Conservation (phyloP, 441 rosid genomes). For the Syzygium malaccense region DNA sequence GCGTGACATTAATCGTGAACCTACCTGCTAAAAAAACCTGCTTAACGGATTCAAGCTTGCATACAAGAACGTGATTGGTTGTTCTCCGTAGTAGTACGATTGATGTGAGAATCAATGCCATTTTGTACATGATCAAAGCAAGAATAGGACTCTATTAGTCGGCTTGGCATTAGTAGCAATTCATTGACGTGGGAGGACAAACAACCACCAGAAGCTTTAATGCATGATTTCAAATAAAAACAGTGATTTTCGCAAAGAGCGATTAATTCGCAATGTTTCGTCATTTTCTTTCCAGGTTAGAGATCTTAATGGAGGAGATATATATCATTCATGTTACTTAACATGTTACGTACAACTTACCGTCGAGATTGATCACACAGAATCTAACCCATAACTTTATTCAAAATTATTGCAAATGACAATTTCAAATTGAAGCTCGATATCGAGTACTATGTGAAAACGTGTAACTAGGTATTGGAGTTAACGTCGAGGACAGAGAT, state of each 20-base stretch:
- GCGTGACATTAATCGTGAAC: neutral
- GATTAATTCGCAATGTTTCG: neutral
- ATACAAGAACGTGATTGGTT: neutral
- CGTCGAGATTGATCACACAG: neutral
- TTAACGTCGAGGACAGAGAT: neutral
- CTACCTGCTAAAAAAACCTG: neutral
- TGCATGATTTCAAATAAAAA: neutral
- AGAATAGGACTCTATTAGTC: neutral
- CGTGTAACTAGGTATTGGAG: neutral
- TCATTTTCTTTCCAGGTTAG: neutral
- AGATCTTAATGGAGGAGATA: neutral
- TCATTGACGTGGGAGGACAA: neutral
- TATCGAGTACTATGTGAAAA: too few species aligned
- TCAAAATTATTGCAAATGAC: too few species aligned
- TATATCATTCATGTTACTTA: neutral
- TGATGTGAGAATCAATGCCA: neutral
- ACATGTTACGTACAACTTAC: neutral
- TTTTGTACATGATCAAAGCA: neutral
- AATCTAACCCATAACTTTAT: too few species aligned
- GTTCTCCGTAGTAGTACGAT: neutral
- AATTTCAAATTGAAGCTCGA: too few species aligned
- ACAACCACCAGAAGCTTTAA: neutral
- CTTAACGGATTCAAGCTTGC: neutral
- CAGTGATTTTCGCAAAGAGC: neutral
- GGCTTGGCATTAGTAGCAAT: neutral